Conservation (phyloP, 306 rosid genomes). For the Gastrolobium villosum region DNA sequence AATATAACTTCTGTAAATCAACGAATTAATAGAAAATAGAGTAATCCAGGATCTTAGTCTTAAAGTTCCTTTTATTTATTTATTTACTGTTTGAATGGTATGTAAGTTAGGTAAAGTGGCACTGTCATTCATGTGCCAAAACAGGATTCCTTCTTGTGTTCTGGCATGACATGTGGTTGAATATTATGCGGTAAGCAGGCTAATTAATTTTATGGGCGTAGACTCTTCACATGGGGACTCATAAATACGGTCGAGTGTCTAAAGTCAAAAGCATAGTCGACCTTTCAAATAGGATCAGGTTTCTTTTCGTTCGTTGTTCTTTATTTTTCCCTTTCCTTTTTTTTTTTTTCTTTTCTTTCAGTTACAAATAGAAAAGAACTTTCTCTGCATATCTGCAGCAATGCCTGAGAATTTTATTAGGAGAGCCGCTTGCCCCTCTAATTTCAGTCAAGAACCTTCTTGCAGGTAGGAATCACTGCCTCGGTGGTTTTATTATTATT, state of each 20-base stretch:
- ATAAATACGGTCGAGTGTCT: constrained; percentile 33
- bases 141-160: constrained; percentile 48
- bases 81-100: constrained; percentile 43
- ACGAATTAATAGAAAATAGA: constrained; percentile 15
- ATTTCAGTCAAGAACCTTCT: constrained; percentile 10
- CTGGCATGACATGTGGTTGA: constrained; percentile 55
- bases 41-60: constrained; percentile 27
- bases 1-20: constrained; percentile 49
- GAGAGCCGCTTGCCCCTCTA: not conserved
- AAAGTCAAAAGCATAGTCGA: constrained; percentile 41
- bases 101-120: constrained; percentile 56
- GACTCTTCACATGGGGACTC: constrained; percentile 51
- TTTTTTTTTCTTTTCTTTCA: not conserved
- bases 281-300: not conserved
- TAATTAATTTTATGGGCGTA: constrained; percentile 44
- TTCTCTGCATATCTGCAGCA: constrained; percentile 7
- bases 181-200: constrained; percentile 49
- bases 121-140: constrained; percentile 54
- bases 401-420: not conserved
- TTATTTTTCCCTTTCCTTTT: not conserved
- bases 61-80: not conserved
- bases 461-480: too few species aligned
- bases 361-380: not conserved
- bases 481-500: not conserved
- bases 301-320: too few species aligned